phyloP scores from a whole-genome alignment of 2,329 filamentous ascomycete genomes.

The Cryphonectria japonica region DNA sequence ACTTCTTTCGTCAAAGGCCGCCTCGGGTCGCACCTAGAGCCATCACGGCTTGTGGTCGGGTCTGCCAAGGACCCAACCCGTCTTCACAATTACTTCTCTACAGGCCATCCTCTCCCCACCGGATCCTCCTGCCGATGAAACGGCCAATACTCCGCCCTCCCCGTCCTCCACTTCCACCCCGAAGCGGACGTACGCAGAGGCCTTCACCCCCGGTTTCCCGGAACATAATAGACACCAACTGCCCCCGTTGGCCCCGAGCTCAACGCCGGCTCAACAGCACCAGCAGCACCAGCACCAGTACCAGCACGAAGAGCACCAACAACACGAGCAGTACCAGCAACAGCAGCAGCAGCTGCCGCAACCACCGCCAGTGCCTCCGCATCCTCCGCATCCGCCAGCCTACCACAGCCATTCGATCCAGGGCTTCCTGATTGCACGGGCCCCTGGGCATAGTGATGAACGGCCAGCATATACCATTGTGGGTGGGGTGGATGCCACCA shows the following conservation, averaged over 20 bases:
- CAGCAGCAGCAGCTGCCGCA: neutral
- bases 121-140: constrained; percentile 47
- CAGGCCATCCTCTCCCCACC: constrained; percentile 55
- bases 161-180: constrained; percentile 37
- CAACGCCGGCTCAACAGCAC: constrained; percentile 32
- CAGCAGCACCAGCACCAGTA: neutral
- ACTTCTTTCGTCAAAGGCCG: constrained; percentile 22
- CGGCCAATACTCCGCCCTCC: constrained; percentile 36
- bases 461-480: constrained; percentile 35
- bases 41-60: constrained; percentile 35
- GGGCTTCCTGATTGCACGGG: constrained; percentile 22
- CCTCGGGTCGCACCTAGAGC: constrained; percentile 13
- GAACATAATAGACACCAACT: constrained; percentile 31
- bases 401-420: constrained; percentile 29
- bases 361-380: constrained; percentile 33
- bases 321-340: neutral
- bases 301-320: neutral
- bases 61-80: constrained; percentile 44
- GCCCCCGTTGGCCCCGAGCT: constrained; percentile 36
- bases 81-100: constrained; percentile 55
- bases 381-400: constrained; percentile 34
- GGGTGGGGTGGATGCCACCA: constrained; percentile 45
- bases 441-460: constrained; percentile 30
- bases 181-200: constrained; percentile 44
- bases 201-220: constrained; percentile 38